A percentile compares a stretch with the other conserved stretches of the same genome.
These are phyloP conservation scores for Prunus armeniaca DNA, from an alignment of 306 rosid species.

Conservation along the genomic window DNA sequence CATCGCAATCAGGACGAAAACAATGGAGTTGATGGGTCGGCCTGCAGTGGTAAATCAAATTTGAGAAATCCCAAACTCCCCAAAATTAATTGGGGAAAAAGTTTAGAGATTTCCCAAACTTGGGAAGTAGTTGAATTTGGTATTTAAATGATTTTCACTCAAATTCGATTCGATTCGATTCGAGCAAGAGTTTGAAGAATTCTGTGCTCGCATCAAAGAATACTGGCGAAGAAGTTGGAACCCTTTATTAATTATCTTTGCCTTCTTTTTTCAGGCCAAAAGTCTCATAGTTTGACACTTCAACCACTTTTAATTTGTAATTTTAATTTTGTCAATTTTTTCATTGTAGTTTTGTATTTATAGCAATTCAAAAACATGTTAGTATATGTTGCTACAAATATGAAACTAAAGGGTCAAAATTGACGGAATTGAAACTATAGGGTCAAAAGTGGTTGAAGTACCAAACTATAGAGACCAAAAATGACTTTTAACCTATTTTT, in stretches of 20 bases:
- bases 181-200: not conserved
- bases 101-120: constrained; percentile 1
- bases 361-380: no score
- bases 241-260: not conserved
- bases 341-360: no score
- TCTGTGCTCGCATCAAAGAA: not conserved
- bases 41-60: not conserved
- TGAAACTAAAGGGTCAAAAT: no score
- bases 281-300: no score
- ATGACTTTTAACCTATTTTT: no score
- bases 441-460: no score
- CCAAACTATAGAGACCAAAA: no score
- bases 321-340: no score
- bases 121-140: not conserved
- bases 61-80: not conserved
- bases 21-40: not conserved
- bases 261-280: no score
- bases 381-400: no score
- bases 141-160: not conserved
- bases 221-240: not conserved
- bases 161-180: not conserved
- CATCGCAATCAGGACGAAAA: not conserved
- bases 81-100: not conserved
- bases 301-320: fast-evolving
- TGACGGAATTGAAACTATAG: no score